Percentiles rank a stretch among this genome's conserved stretches.
Evolutionary conservation across 371 early-diverging fungal genomes (phyloP).

Genomic region (Mucor plumbeus): DNA sequence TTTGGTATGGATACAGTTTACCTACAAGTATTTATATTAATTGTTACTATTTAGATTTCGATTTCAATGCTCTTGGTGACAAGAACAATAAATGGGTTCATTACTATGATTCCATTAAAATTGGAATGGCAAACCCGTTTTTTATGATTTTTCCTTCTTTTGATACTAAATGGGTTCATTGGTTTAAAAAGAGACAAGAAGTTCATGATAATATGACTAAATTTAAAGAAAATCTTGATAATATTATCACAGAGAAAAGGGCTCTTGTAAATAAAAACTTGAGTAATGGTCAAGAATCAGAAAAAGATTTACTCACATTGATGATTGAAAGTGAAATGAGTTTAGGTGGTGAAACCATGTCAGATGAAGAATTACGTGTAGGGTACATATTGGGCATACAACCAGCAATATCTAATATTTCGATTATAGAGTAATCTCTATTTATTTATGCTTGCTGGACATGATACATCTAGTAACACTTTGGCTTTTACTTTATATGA

Average conservation of each 20-base stretch:
- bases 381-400: not conserved
- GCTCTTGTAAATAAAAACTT: constrained; percentile 28
- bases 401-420: not conserved
- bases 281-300: constrained; percentile 31
- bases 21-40: not conserved
- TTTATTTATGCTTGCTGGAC: constrained; percentile 52
- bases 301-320: constrained; percentile 57
- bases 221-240: constrained; percentile 26
- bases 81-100: constrained; percentile 32
- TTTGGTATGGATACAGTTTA: constrained; percentile 31
- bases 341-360: constrained; percentile 29
- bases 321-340: constrained; percentile 56
- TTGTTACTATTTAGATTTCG: constrained; percentile 25
- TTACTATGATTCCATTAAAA: constrained; percentile 32
- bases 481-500: constrained; percentile 48
- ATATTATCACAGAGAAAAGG: constrained; percentile 47
- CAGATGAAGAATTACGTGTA: constrained; percentile 50
- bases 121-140: constrained; percentile 35
- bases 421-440: constrained; percentile 31
- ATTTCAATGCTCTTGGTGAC: constrained; percentile 38
- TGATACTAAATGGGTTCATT: constrained; percentile 34
- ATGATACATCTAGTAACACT: constrained; percentile 60
- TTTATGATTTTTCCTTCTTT: constrained; percentile 55
- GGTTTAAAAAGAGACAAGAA: constrained; percentile 21
- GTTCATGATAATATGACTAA: constrained; percentile 22